A percentile compares a stretch with the other conserved stretches of the same genome.
Conservation (phyloP, 148 eudicot genomes). For the Rhododendron ferrugineum region DNA sequence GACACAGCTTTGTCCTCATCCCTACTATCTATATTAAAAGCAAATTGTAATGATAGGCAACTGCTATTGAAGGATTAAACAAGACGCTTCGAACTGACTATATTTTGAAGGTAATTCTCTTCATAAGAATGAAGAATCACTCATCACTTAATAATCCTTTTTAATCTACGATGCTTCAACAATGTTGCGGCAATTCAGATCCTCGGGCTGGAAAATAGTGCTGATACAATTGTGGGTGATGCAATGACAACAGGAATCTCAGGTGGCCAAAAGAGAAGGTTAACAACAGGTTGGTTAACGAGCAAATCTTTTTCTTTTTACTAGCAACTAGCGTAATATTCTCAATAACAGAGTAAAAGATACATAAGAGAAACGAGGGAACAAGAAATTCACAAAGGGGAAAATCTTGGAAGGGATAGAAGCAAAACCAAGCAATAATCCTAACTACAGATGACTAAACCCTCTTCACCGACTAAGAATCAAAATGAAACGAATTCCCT, state of each 20-base stretch:
- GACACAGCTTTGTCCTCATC: no score
- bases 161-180: not conserved
- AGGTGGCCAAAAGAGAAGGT: conserved; percentile 81
- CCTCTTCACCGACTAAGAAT: not conserved
- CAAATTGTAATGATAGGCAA: conserved; percentile 40
- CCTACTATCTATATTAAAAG: no score
- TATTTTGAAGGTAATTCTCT: conserved; percentile 31
- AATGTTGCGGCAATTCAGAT: conserved; percentile 32
- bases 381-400: not conserved
- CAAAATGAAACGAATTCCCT: not conserved
- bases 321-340: not conserved
- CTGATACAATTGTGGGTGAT: conserved; percentile 66
- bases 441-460: not conserved
- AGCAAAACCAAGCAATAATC: not conserved
- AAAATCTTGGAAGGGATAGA: not conserved
- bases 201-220: conserved; percentile 73
- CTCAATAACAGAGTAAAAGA: not conserved
- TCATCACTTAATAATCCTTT: not conserved
- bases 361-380: not conserved
- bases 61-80: conserved; percentile 55
- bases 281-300: conserved; percentile 58
- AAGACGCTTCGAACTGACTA: conserved; percentile 68
- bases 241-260: conserved; percentile 85
- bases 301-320: not conserved
- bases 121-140: conserved; percentile 13